Conservation (phyloP, 1,284 basidiomycete species). For the Mycena sp. region DNA sequence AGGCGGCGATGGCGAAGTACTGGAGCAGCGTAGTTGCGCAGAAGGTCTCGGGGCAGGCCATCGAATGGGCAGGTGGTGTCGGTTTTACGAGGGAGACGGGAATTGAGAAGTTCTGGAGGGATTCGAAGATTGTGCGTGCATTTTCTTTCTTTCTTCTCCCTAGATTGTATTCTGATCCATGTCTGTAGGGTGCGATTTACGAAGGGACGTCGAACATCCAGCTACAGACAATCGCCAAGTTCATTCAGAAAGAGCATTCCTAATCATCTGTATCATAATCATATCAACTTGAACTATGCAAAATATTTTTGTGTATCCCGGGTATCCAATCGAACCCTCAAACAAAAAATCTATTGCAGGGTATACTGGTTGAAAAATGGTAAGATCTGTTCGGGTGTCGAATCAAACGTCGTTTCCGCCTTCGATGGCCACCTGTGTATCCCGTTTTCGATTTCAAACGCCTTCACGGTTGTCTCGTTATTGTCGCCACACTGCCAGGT, state of each 20-base stretch:
- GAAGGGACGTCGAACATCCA: constrained; percentile 98
- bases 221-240: constrained; percentile 95
- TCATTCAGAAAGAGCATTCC: constrained; percentile 82
- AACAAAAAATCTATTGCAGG: not conserved
- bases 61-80: constrained; percentile 97
- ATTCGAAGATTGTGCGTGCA: constrained; percentile 89
- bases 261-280: constrained; percentile 30
- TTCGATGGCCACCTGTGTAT: constrained; percentile 15
- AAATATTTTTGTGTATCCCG: no score
- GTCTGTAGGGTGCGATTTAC: constrained; percentile 84
- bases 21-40: constrained; percentile 92
- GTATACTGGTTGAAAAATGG: constrained; percentile 23
- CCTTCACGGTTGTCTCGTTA: not conserved
- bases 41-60: constrained; percentile 87
- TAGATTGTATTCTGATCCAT: constrained; percentile 15
- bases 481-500: constrained; percentile 9
- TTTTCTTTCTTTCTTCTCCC: constrained; percentile 2
- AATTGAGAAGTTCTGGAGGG: constrained; percentile 94
- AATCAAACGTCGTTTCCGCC: constrained; percentile 9
- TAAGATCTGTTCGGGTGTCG: constrained; percentile 16
- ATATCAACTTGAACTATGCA: no score
- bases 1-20: constrained; percentile 98
- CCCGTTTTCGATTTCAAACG: constrained; percentile 8
- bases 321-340: no score
- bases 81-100: constrained; percentile 96